Evolutionary conservation across 495 filamentous ascomycete genomes (phyloP), one percentile per base, ranked within the genome.

Genomic region (Schizothecium vesticola): DNA sequence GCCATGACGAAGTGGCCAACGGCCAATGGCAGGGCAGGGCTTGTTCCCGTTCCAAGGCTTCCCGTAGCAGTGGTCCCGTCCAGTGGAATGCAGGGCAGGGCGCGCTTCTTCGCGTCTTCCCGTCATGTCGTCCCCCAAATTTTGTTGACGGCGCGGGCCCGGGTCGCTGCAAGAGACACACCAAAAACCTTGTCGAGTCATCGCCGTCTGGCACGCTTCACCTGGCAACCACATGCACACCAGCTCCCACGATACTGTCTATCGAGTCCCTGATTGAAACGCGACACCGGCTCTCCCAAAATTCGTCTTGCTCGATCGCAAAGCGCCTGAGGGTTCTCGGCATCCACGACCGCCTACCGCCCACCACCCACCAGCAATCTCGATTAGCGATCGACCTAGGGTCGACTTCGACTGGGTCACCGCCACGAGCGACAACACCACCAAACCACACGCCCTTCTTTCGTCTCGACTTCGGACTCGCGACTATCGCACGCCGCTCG

Each of bases 61-160:
- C 57, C 59, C 36, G 59, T 7, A 23, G 51, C 62, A 24, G 58
- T 56, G 13, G 33, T 36, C 43, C 43, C 43, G 16, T 19, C 43
- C 43, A 51, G 43, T 51, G 43, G 31, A 57, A 70, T 67, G 56
- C 67, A 56, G 13, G 21, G 56, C 62, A 56, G 12, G 60, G 62
- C 73, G 73, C 72, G 75, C 71, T 64, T 51, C 43, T 51, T 73
- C 72, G 75, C 75, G 75, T 75, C 72, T 65, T 64, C 63, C 66
- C 61, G 68, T 67, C 65, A 31, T 25, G 58, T 25, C 58, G 58
- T 28, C 58, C 62, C 61, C 68, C 67, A 62, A 70, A 77, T 71
- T 74, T 78, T 78, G 76, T 78, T 78, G 76, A 78, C 76, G 73
- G 63, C 51, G 24, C 55, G 24, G 51, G 51, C 25, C 70, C 57